Evolutionary conservation across 768 basidiomycete species (phyloP).

Genomic region (Serendipita vermifera): DNA sequence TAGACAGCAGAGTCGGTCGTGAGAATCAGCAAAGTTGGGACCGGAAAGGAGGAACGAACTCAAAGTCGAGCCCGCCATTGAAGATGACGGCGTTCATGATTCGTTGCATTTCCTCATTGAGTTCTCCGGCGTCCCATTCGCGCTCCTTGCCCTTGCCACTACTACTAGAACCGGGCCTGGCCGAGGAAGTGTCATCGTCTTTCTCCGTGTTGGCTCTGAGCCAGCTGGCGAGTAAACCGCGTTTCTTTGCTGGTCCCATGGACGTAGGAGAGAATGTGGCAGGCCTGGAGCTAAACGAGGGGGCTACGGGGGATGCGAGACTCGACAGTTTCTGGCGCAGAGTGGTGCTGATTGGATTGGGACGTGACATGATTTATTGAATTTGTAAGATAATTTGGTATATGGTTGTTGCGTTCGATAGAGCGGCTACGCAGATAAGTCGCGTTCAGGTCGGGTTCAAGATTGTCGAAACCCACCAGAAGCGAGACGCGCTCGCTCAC

Average conservation of each 20-base stretch:
- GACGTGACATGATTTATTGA: not conserved
- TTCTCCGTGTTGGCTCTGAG: not conserved
- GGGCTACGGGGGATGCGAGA: slow-evolving; percentile 1
- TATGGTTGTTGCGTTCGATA: too few relatives aligned
- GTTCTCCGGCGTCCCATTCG: slow-evolving; percentile 7
- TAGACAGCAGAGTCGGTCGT: not conserved
- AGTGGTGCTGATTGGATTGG: not conserved
- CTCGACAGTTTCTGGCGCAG: slow-evolving; percentile 8
- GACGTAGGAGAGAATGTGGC: slow-evolving; percentile 8
- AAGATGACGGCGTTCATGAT: slow-evolving; percentile 64
- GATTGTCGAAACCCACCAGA: too few relatives aligned
- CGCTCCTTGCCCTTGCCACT: not conserved
- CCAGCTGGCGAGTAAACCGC: slow-evolving; percentile 3
- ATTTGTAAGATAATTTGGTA: too few relatives aligned
- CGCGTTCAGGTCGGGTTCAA: too few relatives aligned
- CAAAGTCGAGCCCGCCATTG: slow-evolving; percentile 81
- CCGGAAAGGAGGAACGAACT: slow-evolving; percentile 37
- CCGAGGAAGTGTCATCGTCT: not conserved
- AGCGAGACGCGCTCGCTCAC: too few relatives aligned
- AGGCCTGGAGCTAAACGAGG: not conserved
- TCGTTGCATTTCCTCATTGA: slow-evolving; percentile 40
- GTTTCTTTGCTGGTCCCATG: slow-evolving; percentile 4
- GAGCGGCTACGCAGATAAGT: too few relatives aligned
- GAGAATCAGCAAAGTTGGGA: slow-evolving; percentile 10
- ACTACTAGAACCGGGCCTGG: not conserved